Evolutionary conservation across 2,329 filamentous ascomycete species (phyloP).

Genomic region (Cordyceps javanica): DNA sequence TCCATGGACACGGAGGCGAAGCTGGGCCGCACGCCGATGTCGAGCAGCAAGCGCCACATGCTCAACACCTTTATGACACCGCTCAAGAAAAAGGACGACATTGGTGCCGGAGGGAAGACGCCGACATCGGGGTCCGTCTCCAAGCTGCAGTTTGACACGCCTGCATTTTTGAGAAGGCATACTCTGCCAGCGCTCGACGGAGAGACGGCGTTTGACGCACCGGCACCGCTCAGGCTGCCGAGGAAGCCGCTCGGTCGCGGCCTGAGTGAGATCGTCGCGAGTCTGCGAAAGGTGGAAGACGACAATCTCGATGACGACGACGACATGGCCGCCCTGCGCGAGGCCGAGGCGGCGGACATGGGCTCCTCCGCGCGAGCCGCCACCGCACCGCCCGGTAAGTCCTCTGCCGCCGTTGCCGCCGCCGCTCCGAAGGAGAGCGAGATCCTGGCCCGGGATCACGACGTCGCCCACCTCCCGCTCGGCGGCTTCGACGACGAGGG

Average conservation of each 20-base stretch:
- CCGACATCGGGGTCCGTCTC: constrained; percentile 48
- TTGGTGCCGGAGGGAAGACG: constrained; percentile 38
- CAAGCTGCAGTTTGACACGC: constrained; percentile 59
- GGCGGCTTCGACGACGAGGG: constrained; percentile 60
- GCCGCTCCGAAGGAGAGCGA: constrained; percentile 23
- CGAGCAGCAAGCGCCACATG: constrained; percentile 53
- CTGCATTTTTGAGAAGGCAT: constrained; percentile 57
- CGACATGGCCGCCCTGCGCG: constrained; percentile 67
- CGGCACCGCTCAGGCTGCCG: constrained; percentile 46
- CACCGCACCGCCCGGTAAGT: constrained; percentile 16
- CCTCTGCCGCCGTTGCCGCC: constrained; percentile 7
- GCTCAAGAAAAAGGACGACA: constrained; percentile 37
- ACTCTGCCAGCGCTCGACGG: constrained; percentile 50
- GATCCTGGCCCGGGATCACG: constrained; percentile 39
- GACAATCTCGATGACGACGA: constrained; percentile 69
- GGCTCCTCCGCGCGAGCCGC: constrained; percentile 19
- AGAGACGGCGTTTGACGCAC: constrained; percentile 42
- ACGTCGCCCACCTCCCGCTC: constrained; percentile 38
- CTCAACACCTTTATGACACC: constrained; percentile 63
- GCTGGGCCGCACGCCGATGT: constrained; percentile 45
- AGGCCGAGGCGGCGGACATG: constrained; percentile 52
- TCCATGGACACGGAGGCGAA: constrained; percentile 22
- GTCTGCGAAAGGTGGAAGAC: constrained; percentile 63
- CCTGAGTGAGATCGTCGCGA: constrained; percentile 67
- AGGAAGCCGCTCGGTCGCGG: constrained; percentile 60